phyloP scores from a whole-genome alignment of 257 asterid genomes.

The Mentha longifolia region DNA sequence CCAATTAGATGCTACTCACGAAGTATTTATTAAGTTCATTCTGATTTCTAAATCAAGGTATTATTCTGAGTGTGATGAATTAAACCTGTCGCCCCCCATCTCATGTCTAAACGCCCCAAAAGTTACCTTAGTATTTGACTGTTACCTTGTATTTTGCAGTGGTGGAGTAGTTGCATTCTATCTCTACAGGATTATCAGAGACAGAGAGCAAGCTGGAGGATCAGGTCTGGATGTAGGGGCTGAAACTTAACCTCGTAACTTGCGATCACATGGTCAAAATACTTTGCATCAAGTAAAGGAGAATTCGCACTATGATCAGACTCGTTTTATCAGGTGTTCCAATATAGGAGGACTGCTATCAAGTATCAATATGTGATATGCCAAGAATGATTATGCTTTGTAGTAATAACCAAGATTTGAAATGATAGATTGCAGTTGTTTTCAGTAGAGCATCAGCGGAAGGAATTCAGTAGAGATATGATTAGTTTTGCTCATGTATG shows the following conservation, averaged over 20 bases:
- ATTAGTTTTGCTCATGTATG: background rate
- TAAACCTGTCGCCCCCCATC: background rate
- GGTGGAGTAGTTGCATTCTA: constrained; percentile 83
- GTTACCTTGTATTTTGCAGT: constrained; percentile 53
- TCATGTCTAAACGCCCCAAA: background rate
- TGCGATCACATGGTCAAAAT: background rate
- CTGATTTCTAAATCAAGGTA: background rate
- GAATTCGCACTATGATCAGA: background rate
- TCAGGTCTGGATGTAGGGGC: constrained; percentile 44
- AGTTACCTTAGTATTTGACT: constrained; percentile 18
- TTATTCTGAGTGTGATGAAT: background rate
- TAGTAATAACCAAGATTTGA: constrained; percentile 16
- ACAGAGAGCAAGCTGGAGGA: constrained; percentile 56
- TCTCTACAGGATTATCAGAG: constrained; percentile 67
- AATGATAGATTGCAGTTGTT: background rate
- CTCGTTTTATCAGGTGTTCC: constrained; percentile 24
- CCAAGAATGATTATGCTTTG: background rate
- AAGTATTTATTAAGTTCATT: background rate
- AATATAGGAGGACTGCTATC: background rate
- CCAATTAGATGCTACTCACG: background rate
- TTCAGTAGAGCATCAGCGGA: background rate
- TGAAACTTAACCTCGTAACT: constrained; percentile 45
- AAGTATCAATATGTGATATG: constrained; percentile 14
- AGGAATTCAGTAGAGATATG: background rate
- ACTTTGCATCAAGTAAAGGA: constrained; percentile 1